Evolutionary conservation across 331 rosid genomes (phyloP), one percentile per base, ranked within the genome.

Genomic region (Malus hybrid): DNA sequence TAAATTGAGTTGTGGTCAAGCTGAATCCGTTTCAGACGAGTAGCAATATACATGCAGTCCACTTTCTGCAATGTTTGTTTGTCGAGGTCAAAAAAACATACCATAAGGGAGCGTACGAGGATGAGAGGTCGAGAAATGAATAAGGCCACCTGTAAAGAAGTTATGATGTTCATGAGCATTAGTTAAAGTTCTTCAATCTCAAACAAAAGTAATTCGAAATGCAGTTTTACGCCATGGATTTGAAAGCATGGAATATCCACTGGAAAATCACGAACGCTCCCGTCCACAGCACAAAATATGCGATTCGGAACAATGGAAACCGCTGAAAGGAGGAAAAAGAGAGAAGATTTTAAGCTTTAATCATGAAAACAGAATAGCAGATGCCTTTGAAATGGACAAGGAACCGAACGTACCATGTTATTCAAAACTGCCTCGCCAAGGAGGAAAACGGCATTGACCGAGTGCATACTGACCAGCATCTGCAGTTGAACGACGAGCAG

Each of bases 111-210:
- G 97, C 92, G 75, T 74, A 87, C 3, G 86, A 80, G 72, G 91
- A 86, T 80, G 97, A 80, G 78, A 94, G 69, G 50, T 92, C 97
- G 46, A 92, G 93, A 84, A 94, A 92, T 52, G 96, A 88, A 75
- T 94, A 94, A 15, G 99, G 99, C 99, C 99, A 94, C 97, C 99
- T 94, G 83, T 36, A 77, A 80, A 11, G 61, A 78, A 39, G 64
- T 59, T 39, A 65, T 59, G 4, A 71, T 27, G 33, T 78, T 57
- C 11, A 79, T 31, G 50, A 14, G 61, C 24, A 71, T 19, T 74
- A 50, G 20, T 13, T 2, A 22, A 36, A 66, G 12, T 29, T 10
- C 7, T 67, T 42, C 32, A 39, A 5, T n/a, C 13, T 6, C 39
- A 11, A 71, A n/a, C 57, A 63, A 54, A 11, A 80, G 68, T 46